These are phyloP conservation scores for Talaromyces atroroseus DNA, from an alignment of 2,329 filamentous ascomycete species.

Conservation along the genomic window DNA sequence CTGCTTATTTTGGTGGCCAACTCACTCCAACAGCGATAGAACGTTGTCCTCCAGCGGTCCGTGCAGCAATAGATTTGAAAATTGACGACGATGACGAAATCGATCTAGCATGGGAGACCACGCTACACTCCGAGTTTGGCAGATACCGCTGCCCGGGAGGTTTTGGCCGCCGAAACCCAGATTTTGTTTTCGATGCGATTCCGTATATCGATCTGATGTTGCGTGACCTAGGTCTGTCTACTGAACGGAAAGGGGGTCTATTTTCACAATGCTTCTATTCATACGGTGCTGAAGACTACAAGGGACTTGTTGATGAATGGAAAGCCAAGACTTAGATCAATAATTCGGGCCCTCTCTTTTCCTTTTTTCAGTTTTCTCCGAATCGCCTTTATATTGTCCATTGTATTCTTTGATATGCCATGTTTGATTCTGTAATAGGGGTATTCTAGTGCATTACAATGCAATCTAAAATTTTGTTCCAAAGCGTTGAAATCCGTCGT, in stretches of 20 bases:
- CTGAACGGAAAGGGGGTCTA: conserved; percentile 29
- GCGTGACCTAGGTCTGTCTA: conserved; percentile 57
- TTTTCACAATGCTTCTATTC: conserved; percentile 31
- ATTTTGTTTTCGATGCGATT: conserved; percentile 70
- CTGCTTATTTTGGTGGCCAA: conserved; percentile 56
- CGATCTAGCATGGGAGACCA: conserved; percentile 49
- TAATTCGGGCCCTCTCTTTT: too few relatives aligned
- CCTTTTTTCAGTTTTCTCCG: too few relatives aligned
- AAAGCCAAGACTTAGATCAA: too few relatives aligned
- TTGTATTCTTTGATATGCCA: too few relatives aligned
- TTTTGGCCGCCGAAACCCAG: conserved; percentile 46
- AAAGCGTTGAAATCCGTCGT: neutral
- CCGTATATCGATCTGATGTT: conserved; percentile 68
- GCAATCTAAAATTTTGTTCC: too few relatives aligned
- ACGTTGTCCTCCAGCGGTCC: conserved; percentile 18
- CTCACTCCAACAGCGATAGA: conserved; percentile 32
- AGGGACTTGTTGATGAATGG: conserved; percentile 39
- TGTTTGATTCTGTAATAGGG: too few relatives aligned
- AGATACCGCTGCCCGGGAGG: conserved; percentile 63
- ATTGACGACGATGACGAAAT: conserved; percentile 22
- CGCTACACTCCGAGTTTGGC: conserved; percentile 63
- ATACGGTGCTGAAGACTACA: conserved; percentile 38
- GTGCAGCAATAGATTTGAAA: conserved; percentile 1
- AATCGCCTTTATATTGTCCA: too few relatives aligned
- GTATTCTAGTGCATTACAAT: too few relatives aligned